Base-by-base conservation (phyloP, 176 grass and related monocot species). In the Miscanthus lutarioriparius region DNA sequence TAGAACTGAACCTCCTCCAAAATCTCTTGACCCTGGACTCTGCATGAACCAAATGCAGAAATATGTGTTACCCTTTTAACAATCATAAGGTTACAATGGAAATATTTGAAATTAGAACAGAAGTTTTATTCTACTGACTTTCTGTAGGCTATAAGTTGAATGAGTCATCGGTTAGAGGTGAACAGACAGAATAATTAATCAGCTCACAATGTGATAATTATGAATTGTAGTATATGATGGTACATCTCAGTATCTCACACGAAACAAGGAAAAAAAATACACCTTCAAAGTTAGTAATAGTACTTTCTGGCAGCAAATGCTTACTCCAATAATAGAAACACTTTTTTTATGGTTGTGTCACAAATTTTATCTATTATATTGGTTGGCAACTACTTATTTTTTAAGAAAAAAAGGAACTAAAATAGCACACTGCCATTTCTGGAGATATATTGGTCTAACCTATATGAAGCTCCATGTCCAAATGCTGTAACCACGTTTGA, bases 21-120 rank as follows among this genome's bases (percentile, higher is more conserved):
- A 95, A 33, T 96, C 96, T 82, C 84, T 96, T 10, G 86, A 91
- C 59, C 86, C 88, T 19, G 53, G 49, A 83, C 82, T 92, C 96
- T 96, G 87, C 72, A 90, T 5, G 20, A 64, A 90, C 78, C 8
- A 78, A 90, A 79, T 82, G 32, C 35, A 53, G 2, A 72, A 62
- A 62, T 62, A 62, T 13, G 58, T 26, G 10, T 62, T 62, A 62
- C 36, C 36, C 25, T 71, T 37, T 17, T 69, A 32, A 23, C 39
- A 77, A 68, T 32, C 45, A 41, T 32, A n/a, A 59, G 11, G 12
- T 25, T 44, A 44, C 43, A 5, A 59, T 3, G 75, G 35, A 36
- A 20, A 14, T 17, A 70, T 17, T 78, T 19, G 4, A 61, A 43
- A 47, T 45, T 2, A 23, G 28, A 62, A 25, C 8, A 35, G 13